A percentile compares a stretch with the other conserved stretches of the same genome.
Conservation (phyloP, 768 basidiomycete species). For the Termitomyces sp. region DNA sequence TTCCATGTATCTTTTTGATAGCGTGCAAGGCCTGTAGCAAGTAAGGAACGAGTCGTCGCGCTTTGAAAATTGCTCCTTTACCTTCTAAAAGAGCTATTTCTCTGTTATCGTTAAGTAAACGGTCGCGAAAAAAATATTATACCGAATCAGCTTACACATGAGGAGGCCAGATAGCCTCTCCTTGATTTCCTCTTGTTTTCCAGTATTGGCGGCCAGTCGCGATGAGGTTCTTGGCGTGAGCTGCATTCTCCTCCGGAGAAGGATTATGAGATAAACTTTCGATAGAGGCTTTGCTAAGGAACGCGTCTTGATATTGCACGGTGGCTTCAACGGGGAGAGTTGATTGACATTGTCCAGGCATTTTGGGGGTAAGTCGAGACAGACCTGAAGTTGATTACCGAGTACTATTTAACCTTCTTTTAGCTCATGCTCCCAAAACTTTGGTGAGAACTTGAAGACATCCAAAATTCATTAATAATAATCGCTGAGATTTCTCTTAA, state of each 20-base stretch:
- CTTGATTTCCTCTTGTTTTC: constrained; percentile 46
- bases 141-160: constrained; percentile 29
- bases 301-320: constrained; percentile 19
- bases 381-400: not conserved
- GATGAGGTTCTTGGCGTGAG: constrained; percentile 29
- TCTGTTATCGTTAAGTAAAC: constrained; percentile 9
- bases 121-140: not conserved
- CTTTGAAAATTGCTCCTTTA: constrained; percentile 14
- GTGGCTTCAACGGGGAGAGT: not conserved
- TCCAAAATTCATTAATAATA: not conserved
- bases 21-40: constrained; percentile 37
- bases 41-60: too few relatives aligned
- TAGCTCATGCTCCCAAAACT: not conserved
- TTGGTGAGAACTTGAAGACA: not conserved
- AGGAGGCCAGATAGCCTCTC: constrained; percentile 59
- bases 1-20: constrained; percentile 48
- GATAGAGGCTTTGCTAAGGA: constrained; percentile 33
- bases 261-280: constrained; percentile 38
- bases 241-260: constrained; percentile 30
- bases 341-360: not conserved
- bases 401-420: constrained; percentile 1
- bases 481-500: not conserved
- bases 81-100: constrained; percentile 56
- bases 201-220: constrained; percentile 47
- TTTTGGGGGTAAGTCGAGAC: not conserved